Base-by-base conservation (phyloP, 805 yeast species). In the Saccharomyces jurei region DNA sequence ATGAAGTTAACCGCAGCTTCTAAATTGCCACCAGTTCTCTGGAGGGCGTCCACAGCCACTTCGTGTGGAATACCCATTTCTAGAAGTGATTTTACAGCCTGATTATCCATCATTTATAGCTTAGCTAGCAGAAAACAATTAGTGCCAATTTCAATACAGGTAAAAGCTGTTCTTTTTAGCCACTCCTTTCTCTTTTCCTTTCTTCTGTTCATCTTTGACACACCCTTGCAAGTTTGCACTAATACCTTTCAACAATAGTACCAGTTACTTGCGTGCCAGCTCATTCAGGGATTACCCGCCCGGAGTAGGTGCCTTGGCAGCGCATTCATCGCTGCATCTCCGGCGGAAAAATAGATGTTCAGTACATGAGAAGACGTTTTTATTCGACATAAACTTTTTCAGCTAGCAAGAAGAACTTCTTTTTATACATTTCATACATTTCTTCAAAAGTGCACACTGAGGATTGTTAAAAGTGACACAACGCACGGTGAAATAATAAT, bases 1-100 rank as follows among this genome's bases (percentile, higher is more conserved):
- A 68, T 67, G 50, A 58, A 61, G 51, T 65, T 66, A 9, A 87
- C 85, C 1, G 96, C 85, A 2, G 79, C 81, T 61, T 87, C 91
- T 8, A 82, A 69, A 59, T 83, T 81, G 21, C 79, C 79, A 11
- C 71, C 67, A 52, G 77, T 80, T 51, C 79, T 63, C 30, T 74
- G 51, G 49, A 89, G 71, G 0, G 96, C 92, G 54, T 83, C 83
- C 47, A 66, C 73, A 6, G 92, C 83, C 52, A 84, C 77, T 27
- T 76, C 75, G 2, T 67, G 68, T 1, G 82, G 61, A 60, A 89
- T 88, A 5, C 96, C 96, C 96, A 89, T 87, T 17, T 77, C 76
- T 13, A 72, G 67, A 17, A 89, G 69, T 53, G 77, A 76, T 3
- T 36, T 36, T 11, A 36, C 44, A 36, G 44, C 44, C 44, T 36